A percentile compares a stretch with the other conserved stretches of the same genome.
Conservation (phyloP, 2,329 filamentous ascomycete genomes). For the Talaromyces sp. region DNA sequence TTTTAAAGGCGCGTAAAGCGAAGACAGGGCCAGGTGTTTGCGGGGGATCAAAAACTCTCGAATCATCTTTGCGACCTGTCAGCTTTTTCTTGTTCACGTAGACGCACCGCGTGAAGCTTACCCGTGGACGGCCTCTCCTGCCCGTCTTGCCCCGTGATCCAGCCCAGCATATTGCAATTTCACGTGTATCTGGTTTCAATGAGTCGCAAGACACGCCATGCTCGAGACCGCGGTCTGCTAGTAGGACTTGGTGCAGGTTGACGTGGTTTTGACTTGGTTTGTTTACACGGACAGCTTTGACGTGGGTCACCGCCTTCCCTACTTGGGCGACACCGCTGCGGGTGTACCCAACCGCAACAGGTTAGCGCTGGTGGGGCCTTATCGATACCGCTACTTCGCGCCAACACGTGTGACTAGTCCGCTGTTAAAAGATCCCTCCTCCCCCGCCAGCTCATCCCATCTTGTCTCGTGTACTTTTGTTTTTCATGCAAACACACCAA, state of each 20-base stretch:
- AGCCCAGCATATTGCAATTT: constrained; percentile 27
- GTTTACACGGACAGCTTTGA: constrained; percentile 23
- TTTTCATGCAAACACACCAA: background rate
- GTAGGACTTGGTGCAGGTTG: constrained; percentile 15
- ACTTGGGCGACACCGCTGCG: constrained; percentile 3
- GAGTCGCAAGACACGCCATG: background rate
- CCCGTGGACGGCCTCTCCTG: constrained; percentile 24
- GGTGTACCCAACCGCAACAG: constrained; percentile 2
- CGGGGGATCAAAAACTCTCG: constrained; percentile 54
- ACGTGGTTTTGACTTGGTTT: constrained; percentile 27
- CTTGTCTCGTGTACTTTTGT: background rate
- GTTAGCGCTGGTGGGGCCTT: constrained; percentile 5
- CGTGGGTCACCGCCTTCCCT: constrained; percentile 12
- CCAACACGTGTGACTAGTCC: background rate
- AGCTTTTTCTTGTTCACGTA: constrained; percentile 11
- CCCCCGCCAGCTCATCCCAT: background rate
- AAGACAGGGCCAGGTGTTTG: constrained; percentile 65
- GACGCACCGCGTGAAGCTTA: constrained; percentile 15
- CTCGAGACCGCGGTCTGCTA: background rate
- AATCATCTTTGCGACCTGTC: constrained; percentile 32
- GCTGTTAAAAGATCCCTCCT: background rate
- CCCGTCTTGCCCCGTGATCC: constrained; percentile 29
- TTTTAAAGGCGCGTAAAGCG: constrained; percentile 63
- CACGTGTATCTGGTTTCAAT: background rate
- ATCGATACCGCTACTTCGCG: constrained; percentile 15